These are phyloP conservation scores for Grigorovia jiainica DNA, from an alignment of 805 yeast genomes.

Conservation along the genomic window DNA sequence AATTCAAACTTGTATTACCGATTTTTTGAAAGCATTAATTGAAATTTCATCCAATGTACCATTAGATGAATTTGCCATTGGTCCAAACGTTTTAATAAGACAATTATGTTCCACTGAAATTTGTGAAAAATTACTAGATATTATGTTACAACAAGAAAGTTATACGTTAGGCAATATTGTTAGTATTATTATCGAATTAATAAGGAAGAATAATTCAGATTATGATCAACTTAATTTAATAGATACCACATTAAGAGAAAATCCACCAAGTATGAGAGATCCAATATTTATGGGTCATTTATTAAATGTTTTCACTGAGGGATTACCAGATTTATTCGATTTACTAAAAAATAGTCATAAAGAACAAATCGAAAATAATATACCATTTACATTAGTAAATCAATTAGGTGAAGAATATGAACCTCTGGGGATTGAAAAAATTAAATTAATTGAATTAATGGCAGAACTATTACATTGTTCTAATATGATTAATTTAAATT, in stretches of 20 bases:
- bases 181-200: conserved; percentile 85
- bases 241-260: conserved; percentile 61
- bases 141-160: conserved; percentile 61
- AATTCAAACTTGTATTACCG: conserved; percentile 86
- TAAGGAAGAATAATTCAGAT: conserved; percentile 91
- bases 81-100: conserved; percentile 86
- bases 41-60: conserved; percentile 92
- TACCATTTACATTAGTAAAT: conserved; percentile 33
- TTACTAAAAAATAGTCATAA: conserved; percentile 14
- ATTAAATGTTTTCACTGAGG: conserved; percentile 61
- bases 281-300: conserved; percentile 83
- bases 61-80: conserved; percentile 68
- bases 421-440: conserved; percentile 84
- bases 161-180: conserved; percentile 85
- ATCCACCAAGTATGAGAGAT: conserved; percentile 85
- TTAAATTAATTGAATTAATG: conserved; percentile 81
- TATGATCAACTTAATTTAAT: conserved; percentile 79
- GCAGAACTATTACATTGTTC: conserved; percentile 95
- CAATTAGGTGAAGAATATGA: conserved; percentile 53
- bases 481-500: conserved; percentile 88
- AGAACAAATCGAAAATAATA: background rate
- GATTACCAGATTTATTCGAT: conserved; percentile 30
- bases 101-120: conserved; percentile 68
- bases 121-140: conserved; percentile 51
- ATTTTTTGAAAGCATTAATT: conserved; percentile 84